phyloP scores from a whole-genome alignment of 1,284 basidiomycete species.

The Hemileia vastatrix region DNA sequence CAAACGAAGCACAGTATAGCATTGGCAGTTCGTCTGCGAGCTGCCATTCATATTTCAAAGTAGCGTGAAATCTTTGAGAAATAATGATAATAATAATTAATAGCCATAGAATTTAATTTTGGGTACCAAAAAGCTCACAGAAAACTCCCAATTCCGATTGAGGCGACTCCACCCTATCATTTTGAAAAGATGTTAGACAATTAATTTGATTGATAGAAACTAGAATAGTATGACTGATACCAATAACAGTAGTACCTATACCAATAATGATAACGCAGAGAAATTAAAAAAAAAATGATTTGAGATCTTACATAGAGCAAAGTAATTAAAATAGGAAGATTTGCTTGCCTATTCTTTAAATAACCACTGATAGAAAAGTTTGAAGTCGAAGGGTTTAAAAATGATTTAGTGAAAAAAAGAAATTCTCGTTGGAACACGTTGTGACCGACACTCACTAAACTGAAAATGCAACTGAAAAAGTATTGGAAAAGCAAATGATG shows the following conservation, averaged over 20 bases:
- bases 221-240: too few species aligned
- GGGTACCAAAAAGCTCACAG: not conserved
- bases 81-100: constrained; percentile 34
- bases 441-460: too few species aligned
- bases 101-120: constrained; percentile 23
- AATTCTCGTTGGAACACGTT: too few species aligned
- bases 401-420: too few species aligned
- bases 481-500: constrained; percentile 29
- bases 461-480: too few species aligned
- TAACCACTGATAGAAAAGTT: constrained; percentile 3
- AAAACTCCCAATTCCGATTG: constrained; percentile 21
- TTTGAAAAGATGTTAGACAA: too few species aligned
- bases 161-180: constrained; percentile 16
- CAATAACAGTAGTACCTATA: too few species aligned
- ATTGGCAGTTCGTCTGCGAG: constrained; percentile 43
- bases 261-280: too few species aligned
- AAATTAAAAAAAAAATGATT: too few species aligned
- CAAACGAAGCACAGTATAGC: constrained; percentile 37
- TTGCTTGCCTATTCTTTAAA: constrained; percentile 12
- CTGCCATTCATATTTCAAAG: constrained; percentile 38
- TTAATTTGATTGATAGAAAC: too few species aligned
- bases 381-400: not conserved
- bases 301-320: constrained; percentile 20
- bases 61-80: constrained; percentile 38
- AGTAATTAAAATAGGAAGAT: constrained; percentile 7